Base-by-base conservation (phyloP, 78 protist genomes). In the Dictyostelium intermedium region DNA sequence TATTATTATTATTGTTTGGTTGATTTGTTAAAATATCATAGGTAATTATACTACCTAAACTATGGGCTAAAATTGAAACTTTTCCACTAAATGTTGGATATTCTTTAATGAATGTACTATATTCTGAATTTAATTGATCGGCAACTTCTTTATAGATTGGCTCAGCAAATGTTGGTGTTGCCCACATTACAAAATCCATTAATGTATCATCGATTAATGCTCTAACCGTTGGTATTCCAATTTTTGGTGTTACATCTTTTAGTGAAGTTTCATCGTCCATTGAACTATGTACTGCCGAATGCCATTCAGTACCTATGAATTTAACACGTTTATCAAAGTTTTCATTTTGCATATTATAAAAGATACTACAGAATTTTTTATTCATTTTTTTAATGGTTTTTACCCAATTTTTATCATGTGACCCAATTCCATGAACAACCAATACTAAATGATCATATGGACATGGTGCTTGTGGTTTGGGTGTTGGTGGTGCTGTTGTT, bases 281-380 rank as follows among this genome's bases (percentile, higher is more conserved):
- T 37, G 80, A n/a, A 0, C 9, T 35, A 18, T 87, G 93, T 20
- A 87, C 14, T 43, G 85, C 80, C 3, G 85, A 78, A 27, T 87
- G 93, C 93, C 93, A 87, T 45, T 87, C 93, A 6, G 82, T 74
- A 1, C 93, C 93, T 16, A 79, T 72, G 35, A 87, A 87, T 41
- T 79, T 76, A 6, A 76, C 60, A 18, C 82, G 80, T 32, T 76
- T 53, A 23, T 82, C 63, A 16, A n/a, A 53, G 8, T 77, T n/a
- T 16, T 70, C 37, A 20, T 63, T 18, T 16, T 77, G 85, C 13
- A 11, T 63, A n/a, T 87, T 60, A 79, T 39, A 87, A 23, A 87
- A 43, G 23, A 72, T 72, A 30, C 35, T 72, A 34, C 45, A 16
- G 20, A 72, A 72, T 72, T 16, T 34, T 5, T 37, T 50, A 79